A percentile compares a stretch with the other conserved stretches of the same genome.
These are phyloP conservation scores for Parathielavia appendiculata DNA, from an alignment of 495 filamentous ascomycete genomes.

Conservation along the genomic window DNA sequence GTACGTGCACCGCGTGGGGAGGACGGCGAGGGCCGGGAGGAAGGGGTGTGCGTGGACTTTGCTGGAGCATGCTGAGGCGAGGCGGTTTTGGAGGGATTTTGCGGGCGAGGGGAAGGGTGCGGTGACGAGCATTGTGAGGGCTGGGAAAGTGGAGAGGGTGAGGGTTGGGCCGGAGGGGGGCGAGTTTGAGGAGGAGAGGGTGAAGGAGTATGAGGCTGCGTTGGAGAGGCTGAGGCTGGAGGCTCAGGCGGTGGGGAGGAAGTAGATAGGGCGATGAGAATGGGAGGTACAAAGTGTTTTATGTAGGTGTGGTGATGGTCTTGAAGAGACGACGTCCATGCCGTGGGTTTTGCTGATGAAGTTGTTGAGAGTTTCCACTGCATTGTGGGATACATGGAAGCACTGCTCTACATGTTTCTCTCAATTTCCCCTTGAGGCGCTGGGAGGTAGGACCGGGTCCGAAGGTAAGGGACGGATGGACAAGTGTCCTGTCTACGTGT, in stretches of 20 bases:
- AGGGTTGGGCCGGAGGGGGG: conserved; percentile 22
- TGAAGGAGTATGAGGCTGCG: conserved; percentile 56
- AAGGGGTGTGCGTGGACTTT: conserved; percentile 78
- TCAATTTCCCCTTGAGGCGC: not conserved
- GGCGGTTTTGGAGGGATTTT: conserved; percentile 83
- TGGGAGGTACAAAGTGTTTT: not conserved
- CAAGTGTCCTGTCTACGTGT: not conserved
- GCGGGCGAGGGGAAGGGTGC: conserved; percentile 41
- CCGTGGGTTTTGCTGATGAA: no score
- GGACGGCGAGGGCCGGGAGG: conserved; percentile 80
- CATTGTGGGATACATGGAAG: no score
- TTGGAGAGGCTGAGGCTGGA: conserved; percentile 48
- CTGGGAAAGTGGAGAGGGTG: conserved; percentile 27
- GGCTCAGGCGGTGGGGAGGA: conserved; percentile 29
- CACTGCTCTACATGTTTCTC: not conserved
- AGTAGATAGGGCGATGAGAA: not conserved
- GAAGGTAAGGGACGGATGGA: not conserved
- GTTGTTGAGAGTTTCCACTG: no score
- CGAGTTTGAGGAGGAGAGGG: conserved; percentile 47
- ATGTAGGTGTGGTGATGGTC: no score
- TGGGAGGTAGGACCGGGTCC: not conserved
- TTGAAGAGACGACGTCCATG: no score
- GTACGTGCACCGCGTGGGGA: conserved; percentile 90
- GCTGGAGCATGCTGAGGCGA: conserved; percentile 67
- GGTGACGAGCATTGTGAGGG: conserved; percentile 21